Base-by-base conservation (phyloP, 2,329 filamentous ascomycete genomes). In the Ceratocystis cubensis region DNA sequence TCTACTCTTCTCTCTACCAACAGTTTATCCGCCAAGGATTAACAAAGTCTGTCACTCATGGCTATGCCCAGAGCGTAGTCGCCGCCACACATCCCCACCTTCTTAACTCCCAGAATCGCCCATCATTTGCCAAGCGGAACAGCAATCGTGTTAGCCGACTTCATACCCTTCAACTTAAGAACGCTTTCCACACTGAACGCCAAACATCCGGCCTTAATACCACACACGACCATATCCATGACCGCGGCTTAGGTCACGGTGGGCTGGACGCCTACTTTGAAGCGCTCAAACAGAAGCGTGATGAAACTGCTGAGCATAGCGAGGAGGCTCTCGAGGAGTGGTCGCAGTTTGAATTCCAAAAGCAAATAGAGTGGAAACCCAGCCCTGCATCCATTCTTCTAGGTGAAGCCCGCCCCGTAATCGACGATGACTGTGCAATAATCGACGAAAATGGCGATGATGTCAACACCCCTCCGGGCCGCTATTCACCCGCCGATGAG, bases 51-150 rank as follows among this genome's bases (percentile, higher is more conserved):
- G 88, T 97, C 77, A 93, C 91, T 76, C 91, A 97, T 84, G 93
- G 93, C 79, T 97, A 96, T 84, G 92, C 92, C 73, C 93, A 97
- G 77, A 96, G 92, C 70, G 88, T 97, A 78, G 91, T 99, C 79
- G 94, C 94, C 74, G 93, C 91, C 73, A 91, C 91, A 70, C 91
- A 96, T 70, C 84, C 83, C 66, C 81, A 83, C 87, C 88, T 80
- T 82, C 84, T 82, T 83, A 91, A 86, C 82, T 86, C 79, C 75
- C 91, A 85, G 75, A 85, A 83, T 75, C 81, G 84, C 71, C 82
- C 82, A 69, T 82, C 82, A 72, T 87, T 85, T 73, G 81, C 79
- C 69, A 81, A 82, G 71, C 82, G 81, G 73, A 82, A 80, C 72
- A 81, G 77, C 73, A 80, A 79, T 71, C 79, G 80, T 70, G 78